These are phyloP conservation scores for Paramecium sonneborni DNA, from an alignment of 73 alveolate genomes.

Conservation along the genomic window DNA sequence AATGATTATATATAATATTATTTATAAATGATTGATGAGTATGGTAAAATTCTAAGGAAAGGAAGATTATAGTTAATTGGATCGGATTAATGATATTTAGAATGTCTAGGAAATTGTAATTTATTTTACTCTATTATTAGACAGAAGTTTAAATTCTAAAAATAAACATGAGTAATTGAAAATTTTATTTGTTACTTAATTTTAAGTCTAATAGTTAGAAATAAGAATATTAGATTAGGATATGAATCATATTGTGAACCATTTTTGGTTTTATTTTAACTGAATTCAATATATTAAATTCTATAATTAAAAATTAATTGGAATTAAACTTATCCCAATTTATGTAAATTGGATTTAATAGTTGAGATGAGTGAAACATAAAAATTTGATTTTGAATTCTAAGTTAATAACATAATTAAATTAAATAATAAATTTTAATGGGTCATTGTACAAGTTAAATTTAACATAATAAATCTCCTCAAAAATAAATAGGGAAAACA, in stretches of 20 bases:
- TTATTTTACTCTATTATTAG: not conserved
- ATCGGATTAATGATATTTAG: not conserved
- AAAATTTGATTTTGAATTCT: not conserved
- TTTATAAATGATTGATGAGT: not conserved
- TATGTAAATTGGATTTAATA: not conserved
- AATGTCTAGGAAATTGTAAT: not conserved
- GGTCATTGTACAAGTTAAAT: conserved; percentile 17
- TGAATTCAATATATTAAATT: not conserved
- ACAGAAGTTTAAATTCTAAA: not conserved
- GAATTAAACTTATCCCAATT: not conserved
- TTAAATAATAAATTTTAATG: not conserved
- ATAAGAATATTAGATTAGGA: not conserved
- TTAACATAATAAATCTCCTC: conserved; percentile 8
- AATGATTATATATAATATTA: not conserved
- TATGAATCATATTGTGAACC: not conserved
- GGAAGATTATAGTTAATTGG: not conserved
- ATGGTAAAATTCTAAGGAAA: not conserved
- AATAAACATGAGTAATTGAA: not conserved
- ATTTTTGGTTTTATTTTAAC: not conserved
- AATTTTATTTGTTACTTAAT: not conserved
- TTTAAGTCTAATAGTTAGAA: not conserved
- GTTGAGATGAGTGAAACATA: not conserved
- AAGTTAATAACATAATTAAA: not conserved
- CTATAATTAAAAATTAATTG: not conserved
- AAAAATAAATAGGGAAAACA: not conserved